Conservation (phyloP, 495 filamentous ascomycete genomes). For the Chlorociboria aeruginascens region DNA sequence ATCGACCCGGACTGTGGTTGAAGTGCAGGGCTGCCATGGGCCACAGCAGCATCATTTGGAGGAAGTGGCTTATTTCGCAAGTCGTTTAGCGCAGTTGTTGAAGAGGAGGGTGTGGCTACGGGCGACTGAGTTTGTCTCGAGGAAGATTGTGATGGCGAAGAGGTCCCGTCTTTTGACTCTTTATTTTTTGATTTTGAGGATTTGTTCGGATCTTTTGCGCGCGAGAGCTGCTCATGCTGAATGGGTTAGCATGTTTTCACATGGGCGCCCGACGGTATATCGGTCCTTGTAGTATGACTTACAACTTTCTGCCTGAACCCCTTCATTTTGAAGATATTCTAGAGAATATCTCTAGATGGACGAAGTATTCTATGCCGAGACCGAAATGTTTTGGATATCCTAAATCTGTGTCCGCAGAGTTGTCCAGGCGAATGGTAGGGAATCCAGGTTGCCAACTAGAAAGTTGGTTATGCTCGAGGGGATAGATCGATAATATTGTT, state of each 20-base stretch:
- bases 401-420: no score
- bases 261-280: background rate
- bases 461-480: no score
- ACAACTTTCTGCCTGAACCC: slow-evolving; percentile 96
- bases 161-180: slow-evolving; percentile 61
- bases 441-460: no score
- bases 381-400: no score
- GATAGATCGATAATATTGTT: no score
- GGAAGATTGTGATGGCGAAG: slow-evolving; percentile 52
- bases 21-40: slow-evolving; percentile 27
- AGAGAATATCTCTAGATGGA: no score
- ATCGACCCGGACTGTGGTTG: slow-evolving; percentile 28
- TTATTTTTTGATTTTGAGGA: slow-evolving; percentile 89
- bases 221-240: slow-evolving; percentile 63
- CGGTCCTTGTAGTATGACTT: slow-evolving; percentile 34
- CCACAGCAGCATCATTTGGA: slow-evolving; percentile 49
- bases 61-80: slow-evolving; percentile 70
- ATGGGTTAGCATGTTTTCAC: slow-evolving; percentile 19
- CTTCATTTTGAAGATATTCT: slow-evolving; percentile 60
- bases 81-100: slow-evolving; percentile 77
- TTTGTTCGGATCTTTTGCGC: slow-evolving; percentile 84
- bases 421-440: no score
- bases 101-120: slow-evolving; percentile 63
- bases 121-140: slow-evolving; percentile 44
- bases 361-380: no score